phyloP scores from a whole-genome alignment of 805 yeast genomes.

The Ogataea saltuana region DNA sequence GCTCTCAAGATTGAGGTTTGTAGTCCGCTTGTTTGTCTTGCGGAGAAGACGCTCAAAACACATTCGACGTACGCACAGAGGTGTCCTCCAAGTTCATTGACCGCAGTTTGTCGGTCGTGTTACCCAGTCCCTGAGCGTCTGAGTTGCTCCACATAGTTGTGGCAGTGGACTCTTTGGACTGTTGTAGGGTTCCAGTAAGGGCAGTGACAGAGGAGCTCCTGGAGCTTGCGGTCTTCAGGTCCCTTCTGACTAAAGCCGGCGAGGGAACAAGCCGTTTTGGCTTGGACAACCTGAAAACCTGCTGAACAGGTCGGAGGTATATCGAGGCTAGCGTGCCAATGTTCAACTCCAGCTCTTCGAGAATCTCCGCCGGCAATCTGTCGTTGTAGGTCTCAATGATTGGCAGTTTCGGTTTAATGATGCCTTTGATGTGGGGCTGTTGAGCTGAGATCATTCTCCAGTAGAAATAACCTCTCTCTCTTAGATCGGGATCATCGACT shows the following conservation, averaged over 20 bases:
- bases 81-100: not conserved
- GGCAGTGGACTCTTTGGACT: conserved; percentile 7
- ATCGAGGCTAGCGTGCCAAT: conserved; percentile 83
- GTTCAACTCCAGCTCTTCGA: conserved; percentile 81
- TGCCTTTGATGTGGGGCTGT: conserved; percentile 41
- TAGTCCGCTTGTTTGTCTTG: no score
- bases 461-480: conserved; percentile 84
- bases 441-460: conserved; percentile 72
- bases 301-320: conserved; percentile 80
- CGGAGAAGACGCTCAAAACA: no score
- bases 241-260: conserved; percentile 40
- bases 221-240: conserved; percentile 8
- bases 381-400: conserved; percentile 66
- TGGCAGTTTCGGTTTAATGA: conserved; percentile 66
- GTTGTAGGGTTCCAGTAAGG: not conserved
- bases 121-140: not conserved
- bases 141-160: conserved; percentile 10
- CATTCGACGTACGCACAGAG: not conserved
- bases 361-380: conserved; percentile 61
- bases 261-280: conserved; percentile 50
- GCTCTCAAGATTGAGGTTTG: no score
- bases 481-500: conserved; percentile 75
- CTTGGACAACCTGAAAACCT: conserved; percentile 69
- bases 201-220: conserved; percentile 9
- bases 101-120: not conserved